Evolutionary conservation across 2,329 filamentous ascomycete species (phyloP).

Genomic region (Fusarium sp.): DNA sequence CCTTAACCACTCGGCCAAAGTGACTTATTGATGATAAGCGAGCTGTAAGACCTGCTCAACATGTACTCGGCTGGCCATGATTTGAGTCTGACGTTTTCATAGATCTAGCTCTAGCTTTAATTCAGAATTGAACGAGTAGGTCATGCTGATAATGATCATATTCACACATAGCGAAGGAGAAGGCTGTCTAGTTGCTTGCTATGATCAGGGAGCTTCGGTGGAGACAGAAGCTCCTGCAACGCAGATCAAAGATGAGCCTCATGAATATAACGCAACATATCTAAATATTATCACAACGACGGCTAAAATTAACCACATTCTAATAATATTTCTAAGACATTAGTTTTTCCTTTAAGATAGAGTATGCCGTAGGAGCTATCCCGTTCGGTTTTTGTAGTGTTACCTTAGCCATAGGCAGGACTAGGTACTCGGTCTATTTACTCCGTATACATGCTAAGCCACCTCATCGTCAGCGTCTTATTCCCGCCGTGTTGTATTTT

Average conservation of each 20-base stretch:
- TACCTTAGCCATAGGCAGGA: background rate
- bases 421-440: background rate
- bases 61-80: background rate
- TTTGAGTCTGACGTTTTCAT: background rate
- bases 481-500: constrained; percentile 19
- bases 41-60: background rate
- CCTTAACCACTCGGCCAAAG: constrained; percentile 30
- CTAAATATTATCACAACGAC: too few species aligned
- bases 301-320: too few species aligned
- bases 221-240: background rate
- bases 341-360: too few species aligned
- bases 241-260: background rate
- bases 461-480: constrained; percentile 4
- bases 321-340: too few species aligned
- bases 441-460: background rate
- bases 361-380: too few species aligned
- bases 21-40: constrained; percentile 5
- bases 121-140: background rate
- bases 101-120: background rate
- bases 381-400: background rate
- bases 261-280: background rate
- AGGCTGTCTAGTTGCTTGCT: background rate
- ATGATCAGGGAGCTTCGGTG: background rate
- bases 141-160: too few species aligned
- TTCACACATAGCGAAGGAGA: background rate